Evolutionary conservation across 257 asterid species (phyloP).

Genomic region (Marsdenia floribunda): DNA sequence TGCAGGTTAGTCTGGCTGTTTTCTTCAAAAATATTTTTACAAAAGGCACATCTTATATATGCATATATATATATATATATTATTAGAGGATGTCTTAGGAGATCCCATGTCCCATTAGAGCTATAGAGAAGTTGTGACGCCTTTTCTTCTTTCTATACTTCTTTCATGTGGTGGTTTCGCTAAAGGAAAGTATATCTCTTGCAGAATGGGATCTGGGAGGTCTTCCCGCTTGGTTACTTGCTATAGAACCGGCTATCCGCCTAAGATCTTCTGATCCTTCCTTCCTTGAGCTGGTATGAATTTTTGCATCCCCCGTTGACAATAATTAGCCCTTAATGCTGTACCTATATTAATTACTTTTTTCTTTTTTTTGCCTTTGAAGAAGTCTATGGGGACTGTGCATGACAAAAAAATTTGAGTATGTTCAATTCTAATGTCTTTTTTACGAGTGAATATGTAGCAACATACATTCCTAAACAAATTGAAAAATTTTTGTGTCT

Average conservation of each 20-base stretch:
- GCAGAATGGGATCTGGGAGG: conserved; percentile 99
- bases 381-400: not conserved
- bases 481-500: not conserved
- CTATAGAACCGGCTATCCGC: conserved; percentile 67
- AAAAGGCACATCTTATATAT: not conserved
- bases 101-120: not conserved
- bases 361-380: not conserved
- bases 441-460: not conserved
- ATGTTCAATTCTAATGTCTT: not conserved
- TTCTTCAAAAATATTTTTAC: conserved; percentile 3
- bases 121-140: not conserved
- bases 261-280: conserved; percentile 88
- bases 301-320: conserved; percentile 8
- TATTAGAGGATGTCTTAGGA: no score
- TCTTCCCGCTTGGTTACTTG: conserved; percentile 91
- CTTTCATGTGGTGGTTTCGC: not conserved
- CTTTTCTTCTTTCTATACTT: not conserved
- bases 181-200: conserved; percentile 12
- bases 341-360: not conserved
- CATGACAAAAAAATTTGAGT: not conserved
- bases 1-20: conserved; percentile 58
- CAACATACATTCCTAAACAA: not conserved
- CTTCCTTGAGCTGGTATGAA: conserved; percentile 62
- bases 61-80: no score
- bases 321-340: not conserved